Percentiles rank a stretch among this genome's conserved stretches.
These are phyloP conservation scores for Waltergamsia citrina DNA, from an alignment of 2,329 filamentous ascomycete species.

Conservation along the genomic window DNA sequence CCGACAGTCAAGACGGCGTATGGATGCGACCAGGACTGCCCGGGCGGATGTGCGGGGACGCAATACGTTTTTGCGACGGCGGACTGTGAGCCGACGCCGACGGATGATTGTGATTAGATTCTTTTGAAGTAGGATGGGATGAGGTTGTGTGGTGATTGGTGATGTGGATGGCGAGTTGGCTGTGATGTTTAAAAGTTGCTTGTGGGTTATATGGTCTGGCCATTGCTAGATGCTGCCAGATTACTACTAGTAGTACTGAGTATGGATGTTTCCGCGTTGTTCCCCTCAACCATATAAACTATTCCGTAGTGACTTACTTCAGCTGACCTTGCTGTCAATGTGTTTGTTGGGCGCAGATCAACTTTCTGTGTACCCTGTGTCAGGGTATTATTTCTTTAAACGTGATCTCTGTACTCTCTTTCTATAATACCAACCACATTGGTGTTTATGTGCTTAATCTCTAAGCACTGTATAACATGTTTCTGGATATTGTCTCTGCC, in stretches of 20 bases:
- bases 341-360: too few relatives aligned
- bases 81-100: background rate
- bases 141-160: background rate
- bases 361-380: too few relatives aligned
- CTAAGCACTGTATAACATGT: too few relatives aligned
- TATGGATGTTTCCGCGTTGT: background rate
- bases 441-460: too few relatives aligned
- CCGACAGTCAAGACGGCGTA: slow-evolving; percentile 17
- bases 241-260: background rate
- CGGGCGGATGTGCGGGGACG: slow-evolving; percentile 16
- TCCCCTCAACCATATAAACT: too few relatives aligned
- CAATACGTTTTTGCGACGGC: slow-evolving; percentile 14
- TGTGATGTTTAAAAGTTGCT: background rate
- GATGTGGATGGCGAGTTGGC: background rate
- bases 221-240: background rate
- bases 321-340: too few relatives aligned
- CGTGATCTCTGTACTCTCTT: too few relatives aligned
- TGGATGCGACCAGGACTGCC: slow-evolving; percentile 14
- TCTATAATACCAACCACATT: too few relatives aligned
- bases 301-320: too few relatives aligned
- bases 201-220: background rate
- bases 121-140: background rate
- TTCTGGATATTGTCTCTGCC: too few relatives aligned
- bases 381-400: too few relatives aligned
- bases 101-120: background rate